Percentiles rank a stretch among this genome's conserved stretches.
These are phyloP conservation scores for Heimioporus sp. DNA, from an alignment of 768 basidiomycete genomes.

Conservation along the genomic window DNA sequence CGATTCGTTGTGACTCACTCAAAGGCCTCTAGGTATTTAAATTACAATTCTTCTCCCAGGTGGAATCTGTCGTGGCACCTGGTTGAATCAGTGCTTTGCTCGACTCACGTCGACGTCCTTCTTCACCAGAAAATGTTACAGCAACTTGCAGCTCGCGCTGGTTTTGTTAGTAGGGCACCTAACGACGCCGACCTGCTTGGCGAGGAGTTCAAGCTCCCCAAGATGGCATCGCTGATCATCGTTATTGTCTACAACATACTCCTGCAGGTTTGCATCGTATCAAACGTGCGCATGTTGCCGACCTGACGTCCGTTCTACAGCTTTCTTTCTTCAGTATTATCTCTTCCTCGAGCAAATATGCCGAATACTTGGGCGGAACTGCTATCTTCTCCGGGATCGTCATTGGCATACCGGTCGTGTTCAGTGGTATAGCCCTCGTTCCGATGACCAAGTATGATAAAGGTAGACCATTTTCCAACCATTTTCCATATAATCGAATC, in stretches of 20 bases:
- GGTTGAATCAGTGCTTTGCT: too few species aligned
- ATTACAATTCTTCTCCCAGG: too few species aligned
- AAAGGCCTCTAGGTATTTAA: too few species aligned
- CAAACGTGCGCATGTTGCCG: neutral
- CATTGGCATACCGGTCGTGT: slow-evolving; percentile 64
- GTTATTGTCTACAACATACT: slow-evolving; percentile 43
- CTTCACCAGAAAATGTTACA: slow-evolving; percentile 3
- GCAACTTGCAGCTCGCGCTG: neutral
- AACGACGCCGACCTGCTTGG: slow-evolving; percentile 23
- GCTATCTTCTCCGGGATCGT: slow-evolving; percentile 68
- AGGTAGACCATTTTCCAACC: slow-evolving; percentile 35
- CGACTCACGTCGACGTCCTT: too few species aligned
- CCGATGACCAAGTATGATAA: slow-evolving; percentile 54
- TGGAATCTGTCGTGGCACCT: too few species aligned
- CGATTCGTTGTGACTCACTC: too few species aligned
- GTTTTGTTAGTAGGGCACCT: neutral
- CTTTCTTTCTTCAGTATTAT: slow-evolving; percentile 69
- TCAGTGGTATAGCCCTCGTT: slow-evolving; percentile 57
- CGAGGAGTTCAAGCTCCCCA: slow-evolving; percentile 49
- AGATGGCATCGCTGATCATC: slow-evolving; percentile 44
- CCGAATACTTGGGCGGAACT: slow-evolving; percentile 60
- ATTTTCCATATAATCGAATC: neutral
- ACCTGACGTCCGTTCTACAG: slow-evolving; percentile 29
- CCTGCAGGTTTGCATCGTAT: slow-evolving; percentile 39
- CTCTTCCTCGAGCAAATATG: slow-evolving; percentile 63